Conservation (phyloP, 2,329 filamentous ascomycete species). For the Drechmeria coniospora region DNA sequence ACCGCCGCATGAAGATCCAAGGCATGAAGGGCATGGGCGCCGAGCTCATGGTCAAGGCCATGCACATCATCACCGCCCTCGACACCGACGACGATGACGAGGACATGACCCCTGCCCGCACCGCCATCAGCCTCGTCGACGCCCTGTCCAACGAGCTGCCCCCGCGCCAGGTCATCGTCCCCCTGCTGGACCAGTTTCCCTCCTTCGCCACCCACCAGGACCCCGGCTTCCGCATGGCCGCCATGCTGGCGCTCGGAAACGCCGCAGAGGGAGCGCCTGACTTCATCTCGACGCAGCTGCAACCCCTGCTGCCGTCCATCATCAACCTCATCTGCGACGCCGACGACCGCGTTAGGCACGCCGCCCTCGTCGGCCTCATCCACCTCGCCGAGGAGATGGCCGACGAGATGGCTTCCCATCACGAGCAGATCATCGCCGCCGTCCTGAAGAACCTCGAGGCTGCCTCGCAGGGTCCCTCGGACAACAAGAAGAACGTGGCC, state of each 20-base stretch:
- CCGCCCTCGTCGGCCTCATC: slow-evolving; percentile 74
- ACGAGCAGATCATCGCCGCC: slow-evolving; percentile 68
- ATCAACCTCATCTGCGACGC: slow-evolving; percentile 70
- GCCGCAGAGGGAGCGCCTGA: slow-evolving; percentile 94
- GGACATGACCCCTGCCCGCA: slow-evolving; percentile 65
- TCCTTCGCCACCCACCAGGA: slow-evolving; percentile 62
- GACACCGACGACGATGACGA: slow-evolving; percentile 63
- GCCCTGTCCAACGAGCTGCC: slow-evolving; percentile 78
- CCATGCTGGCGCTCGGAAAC: slow-evolving; percentile 82
- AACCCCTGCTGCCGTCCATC: slow-evolving; percentile 71
- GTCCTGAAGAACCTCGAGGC: slow-evolving; percentile 81
- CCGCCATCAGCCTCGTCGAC: slow-evolving; percentile 76
- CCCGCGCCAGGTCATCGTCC: slow-evolving; percentile 85
- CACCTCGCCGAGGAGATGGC: slow-evolving; percentile 85
- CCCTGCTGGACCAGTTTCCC: slow-evolving; percentile 73
- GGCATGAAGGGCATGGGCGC: slow-evolving; percentile 70
- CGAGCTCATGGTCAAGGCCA: slow-evolving; percentile 71
- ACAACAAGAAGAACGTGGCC: slow-evolving; percentile 63
- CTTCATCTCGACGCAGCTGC: slow-evolving; percentile 87
- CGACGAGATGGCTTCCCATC: slow-evolving; percentile 75
- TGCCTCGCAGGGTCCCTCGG: slow-evolving; percentile 51
- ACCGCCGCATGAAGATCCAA: slow-evolving; percentile 91
- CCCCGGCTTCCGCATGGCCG: slow-evolving; percentile 71
- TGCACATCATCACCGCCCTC: slow-evolving; percentile 83
- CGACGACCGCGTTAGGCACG: slow-evolving; percentile 73